Conservation (phyloP, 768 basidiomycete species). For the Xerocomellus dryophilus region DNA sequence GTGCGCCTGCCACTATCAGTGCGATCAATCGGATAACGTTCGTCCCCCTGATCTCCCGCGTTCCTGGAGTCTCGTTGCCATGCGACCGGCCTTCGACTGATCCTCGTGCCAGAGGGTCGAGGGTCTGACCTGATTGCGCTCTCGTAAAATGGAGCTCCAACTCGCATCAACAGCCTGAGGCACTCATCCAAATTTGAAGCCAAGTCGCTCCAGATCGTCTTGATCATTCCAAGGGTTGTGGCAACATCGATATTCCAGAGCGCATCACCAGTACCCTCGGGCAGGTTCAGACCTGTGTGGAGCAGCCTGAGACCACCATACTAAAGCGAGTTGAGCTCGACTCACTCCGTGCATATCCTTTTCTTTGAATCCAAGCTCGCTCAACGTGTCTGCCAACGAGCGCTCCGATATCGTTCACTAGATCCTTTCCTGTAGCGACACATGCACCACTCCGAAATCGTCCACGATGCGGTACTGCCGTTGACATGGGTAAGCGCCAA, state of each 20-base stretch:
- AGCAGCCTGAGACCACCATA: background rate
- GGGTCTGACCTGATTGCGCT: background rate
- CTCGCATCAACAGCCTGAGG: background rate
- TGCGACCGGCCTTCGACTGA: background rate
- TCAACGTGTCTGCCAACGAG: background rate
- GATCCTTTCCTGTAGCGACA: background rate
- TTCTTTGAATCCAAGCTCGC: background rate
- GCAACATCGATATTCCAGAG: background rate
- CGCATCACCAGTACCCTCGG: background rate
- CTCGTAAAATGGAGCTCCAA: background rate
- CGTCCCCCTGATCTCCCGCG: background rate
- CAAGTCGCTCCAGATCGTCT: background rate
- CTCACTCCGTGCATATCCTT: background rate
- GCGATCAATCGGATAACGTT: slow-evolving; percentile 1
- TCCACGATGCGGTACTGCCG: slow-evolving; percentile 3
- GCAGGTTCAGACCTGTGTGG: background rate
- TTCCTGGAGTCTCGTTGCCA: too few relatives aligned
- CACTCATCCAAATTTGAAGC: background rate
- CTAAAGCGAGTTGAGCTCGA: background rate
- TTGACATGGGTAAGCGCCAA: slow-evolving; percentile 15
- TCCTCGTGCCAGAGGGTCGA: background rate
- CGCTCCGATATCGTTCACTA: too few relatives aligned
- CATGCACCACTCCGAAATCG: slow-evolving; percentile 5
- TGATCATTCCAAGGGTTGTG: slow-evolving; percentile 4
- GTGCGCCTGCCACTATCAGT: background rate